Evolutionary conservation across 2,329 filamentous ascomycete genomes (phyloP).

Genomic region (Neofusicoccum laricinum): DNA sequence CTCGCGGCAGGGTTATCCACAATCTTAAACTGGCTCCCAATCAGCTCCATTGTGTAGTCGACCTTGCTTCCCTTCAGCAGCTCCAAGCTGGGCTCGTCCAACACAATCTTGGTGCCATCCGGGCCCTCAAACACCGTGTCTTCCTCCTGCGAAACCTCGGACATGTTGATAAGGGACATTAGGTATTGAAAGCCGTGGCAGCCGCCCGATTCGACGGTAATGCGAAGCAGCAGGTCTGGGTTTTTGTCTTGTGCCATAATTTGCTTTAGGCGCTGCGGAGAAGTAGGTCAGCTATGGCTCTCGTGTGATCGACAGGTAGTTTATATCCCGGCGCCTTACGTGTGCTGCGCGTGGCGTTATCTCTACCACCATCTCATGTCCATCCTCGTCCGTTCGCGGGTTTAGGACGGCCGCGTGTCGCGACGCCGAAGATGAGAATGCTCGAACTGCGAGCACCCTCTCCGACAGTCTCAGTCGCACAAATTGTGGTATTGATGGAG

Average conservation of each 20-base stretch:
- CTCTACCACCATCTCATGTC: conserved; percentile 76
- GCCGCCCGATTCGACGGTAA: conserved; percentile 88
- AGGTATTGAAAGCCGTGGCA: conserved; percentile 98
- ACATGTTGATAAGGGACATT: conserved; percentile 72
- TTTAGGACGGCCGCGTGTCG: conserved; percentile 54
- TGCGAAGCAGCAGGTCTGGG: conserved; percentile 79
- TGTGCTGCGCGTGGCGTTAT: conserved; percentile 81
- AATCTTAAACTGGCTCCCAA: conserved; percentile 93
- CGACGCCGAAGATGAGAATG: not conserved
- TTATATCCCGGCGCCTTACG: conserved; percentile 46
- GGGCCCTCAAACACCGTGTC: conserved; percentile 83
- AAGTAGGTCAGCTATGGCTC: not conserved
- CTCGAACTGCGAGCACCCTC: not conserved
- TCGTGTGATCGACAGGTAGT: too few relatives aligned
- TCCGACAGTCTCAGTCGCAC: not conserved
- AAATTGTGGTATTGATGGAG: not conserved
- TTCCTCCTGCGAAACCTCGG: conserved; percentile 60
- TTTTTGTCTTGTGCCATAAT: conserved; percentile 58
- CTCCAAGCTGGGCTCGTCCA: conserved; percentile 84
- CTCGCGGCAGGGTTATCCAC: conserved; percentile 87
- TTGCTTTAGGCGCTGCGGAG: conserved; percentile 62
- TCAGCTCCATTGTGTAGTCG: conserved; percentile 94
- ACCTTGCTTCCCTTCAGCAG: conserved; percentile 90
- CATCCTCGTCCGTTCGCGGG: conserved; percentile 75
- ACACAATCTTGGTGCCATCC: conserved; percentile 70